Evolutionary conservation across 225 moss, liverwort and hornwort genomes (phyloP).

Genomic region (Climacium dendroides): DNA sequence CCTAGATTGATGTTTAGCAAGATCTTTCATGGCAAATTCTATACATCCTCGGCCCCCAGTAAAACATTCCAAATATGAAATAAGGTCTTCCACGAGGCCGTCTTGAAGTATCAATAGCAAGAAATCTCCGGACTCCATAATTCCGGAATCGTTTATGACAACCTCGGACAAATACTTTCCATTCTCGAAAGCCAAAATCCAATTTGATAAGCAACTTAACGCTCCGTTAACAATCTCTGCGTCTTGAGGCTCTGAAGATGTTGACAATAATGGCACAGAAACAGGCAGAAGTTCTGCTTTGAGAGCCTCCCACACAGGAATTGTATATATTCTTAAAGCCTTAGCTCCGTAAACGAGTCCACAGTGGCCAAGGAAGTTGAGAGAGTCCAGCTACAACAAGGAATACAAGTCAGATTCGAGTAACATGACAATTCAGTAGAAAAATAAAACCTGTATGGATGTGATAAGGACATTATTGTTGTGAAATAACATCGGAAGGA

Average conservation of each 20-base stretch:
- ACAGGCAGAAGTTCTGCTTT: conserved; percentile 48
- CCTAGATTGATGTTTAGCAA: conserved; percentile 15
- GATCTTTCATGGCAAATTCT: not conserved
- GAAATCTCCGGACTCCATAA: conserved; percentile 11
- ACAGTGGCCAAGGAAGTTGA: conserved; percentile 59
- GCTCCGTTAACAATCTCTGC: conserved; percentile 39
- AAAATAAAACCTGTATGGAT: not conserved
- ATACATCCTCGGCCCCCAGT: not conserved
- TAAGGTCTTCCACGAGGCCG: conserved; percentile 41
- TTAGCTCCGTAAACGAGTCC: conserved; percentile 42
- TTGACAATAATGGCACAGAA: conserved; percentile 10
- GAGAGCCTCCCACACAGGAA: conserved; percentile 54
- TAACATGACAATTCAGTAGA: not conserved
- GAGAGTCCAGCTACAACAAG: conserved; percentile 53
- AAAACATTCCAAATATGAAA: conserved; percentile 31
- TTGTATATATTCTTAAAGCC: conserved; percentile 2
- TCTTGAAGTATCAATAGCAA: conserved; percentile 49
- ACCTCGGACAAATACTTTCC: conserved; percentile 2
- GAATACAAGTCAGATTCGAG: not conserved
- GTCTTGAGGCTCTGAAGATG: conserved; percentile 23
- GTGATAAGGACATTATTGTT: not conserved
- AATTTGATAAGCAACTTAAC: conserved; percentile 43
- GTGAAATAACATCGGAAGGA: not conserved
- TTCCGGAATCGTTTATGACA: not conserved
- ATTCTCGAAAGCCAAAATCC: conserved; percentile 33